Evolutionary conservation across 371 early-diverging fungal species (phyloP).

Genomic region (Chytridiales sp.): DNA sequence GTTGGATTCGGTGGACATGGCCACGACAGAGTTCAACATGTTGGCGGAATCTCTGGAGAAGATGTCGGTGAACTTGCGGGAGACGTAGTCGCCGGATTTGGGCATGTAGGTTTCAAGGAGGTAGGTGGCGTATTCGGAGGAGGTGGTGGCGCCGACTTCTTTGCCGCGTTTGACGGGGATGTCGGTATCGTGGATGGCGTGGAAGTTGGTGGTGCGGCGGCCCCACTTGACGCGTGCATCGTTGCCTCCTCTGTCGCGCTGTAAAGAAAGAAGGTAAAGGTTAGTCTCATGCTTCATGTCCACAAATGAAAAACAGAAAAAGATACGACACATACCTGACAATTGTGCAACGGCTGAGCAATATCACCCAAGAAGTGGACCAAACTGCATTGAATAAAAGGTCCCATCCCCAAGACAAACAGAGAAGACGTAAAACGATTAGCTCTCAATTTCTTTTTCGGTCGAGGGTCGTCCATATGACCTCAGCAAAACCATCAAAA

Average conservation of each 20-base stretch:
- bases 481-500: no score
- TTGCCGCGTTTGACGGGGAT: conserved; percentile 16
- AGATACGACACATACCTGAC: no score
- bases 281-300: no score
- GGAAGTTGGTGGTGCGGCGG: conserved; percentile 22
- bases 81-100: conserved; percentile 8
- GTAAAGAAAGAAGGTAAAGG: no score
- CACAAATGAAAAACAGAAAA: no score
- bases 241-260: no score
- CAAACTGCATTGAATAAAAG: no score
- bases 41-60: neutral
- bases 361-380: conserved; percentile 61
- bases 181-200: conserved; percentile 25
- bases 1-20: conserved; percentile 16
- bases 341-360: conserved; percentile 62
- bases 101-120: conserved; percentile 11
- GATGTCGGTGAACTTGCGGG: conserved; percentile 13
- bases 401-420: no score
- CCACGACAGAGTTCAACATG: conserved; percentile 4
- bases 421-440: no score
- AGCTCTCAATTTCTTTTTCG: no score
- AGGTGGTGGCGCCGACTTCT: conserved; percentile 13
- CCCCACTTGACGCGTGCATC: conserved; percentile 6
- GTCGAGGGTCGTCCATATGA: no score
- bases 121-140: conserved; percentile 5